Evolutionary conservation across 139 green algal species (phyloP), one percentile per base, ranked within the genome.

Genomic region (Chlamydomonas sp.): DNA sequence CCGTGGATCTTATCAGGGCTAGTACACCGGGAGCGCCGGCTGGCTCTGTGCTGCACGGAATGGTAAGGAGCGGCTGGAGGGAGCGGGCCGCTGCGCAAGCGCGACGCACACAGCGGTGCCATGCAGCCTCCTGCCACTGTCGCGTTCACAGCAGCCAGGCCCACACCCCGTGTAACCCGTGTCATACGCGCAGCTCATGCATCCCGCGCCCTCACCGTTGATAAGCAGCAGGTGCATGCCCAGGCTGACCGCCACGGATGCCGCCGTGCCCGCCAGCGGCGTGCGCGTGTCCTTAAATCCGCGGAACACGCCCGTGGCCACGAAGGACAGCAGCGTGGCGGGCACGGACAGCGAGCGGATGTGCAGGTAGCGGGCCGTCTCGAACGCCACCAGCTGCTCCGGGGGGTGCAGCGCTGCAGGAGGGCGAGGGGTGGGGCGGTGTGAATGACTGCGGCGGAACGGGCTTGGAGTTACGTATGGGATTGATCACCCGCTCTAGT

Each of bases 261-360:
- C 80, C 5, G 74, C 58, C 0, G 91, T 86, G 57, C 83, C 91
- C 2, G 81, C 77, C 76, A 95, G 79, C 20, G 93, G 93, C 17
- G 93, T 95, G 20, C 59, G 64, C 4, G 94, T 96, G 90, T 96
- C 94, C 71, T 93, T 94, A 74, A 92, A 89, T 3, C 94, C 94
- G 0, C 94, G 79, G 78, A 94, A 96, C 7, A 90, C 91, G 14
- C 90, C 94, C 17, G 90, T 92, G 0, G 91, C 88, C 86, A 96
- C 94, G 82, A 94, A 94, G 8, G 90, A 86, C 10, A 95, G 16
- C 79, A 96, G 85, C 14, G 86, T 90, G 1, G 90, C 88, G 3
- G 91, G 73, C 17, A 92, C 86, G 16, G 90, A 86, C 58, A 92
- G 86, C 1, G 84, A 64, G 4, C 92, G 86, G 16, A 95, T 81